These are phyloP conservation scores for Pseudogymnoascus sp. DNA, from an alignment of 2,329 filamentous ascomycete genomes.

Conservation along the genomic window DNA sequence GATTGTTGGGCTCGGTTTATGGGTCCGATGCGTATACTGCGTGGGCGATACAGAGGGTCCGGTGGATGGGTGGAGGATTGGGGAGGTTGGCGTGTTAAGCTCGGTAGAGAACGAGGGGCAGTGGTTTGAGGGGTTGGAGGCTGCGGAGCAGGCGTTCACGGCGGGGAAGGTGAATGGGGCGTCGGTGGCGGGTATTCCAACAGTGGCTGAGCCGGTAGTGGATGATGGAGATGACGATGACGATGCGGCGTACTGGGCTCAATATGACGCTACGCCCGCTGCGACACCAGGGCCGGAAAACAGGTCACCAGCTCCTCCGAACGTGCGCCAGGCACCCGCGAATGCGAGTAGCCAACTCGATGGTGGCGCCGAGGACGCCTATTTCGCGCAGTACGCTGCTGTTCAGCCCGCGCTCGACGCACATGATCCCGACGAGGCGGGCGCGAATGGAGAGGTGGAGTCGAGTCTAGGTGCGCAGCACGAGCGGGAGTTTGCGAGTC, in stretches of 20 bases:
- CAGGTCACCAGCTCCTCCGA: conserved; percentile 53
- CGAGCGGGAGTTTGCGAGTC: conserved; percentile 30
- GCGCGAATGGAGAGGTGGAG: conserved; percentile 31
- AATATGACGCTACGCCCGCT: conserved; percentile 64
- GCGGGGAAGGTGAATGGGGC: conserved; percentile 17
- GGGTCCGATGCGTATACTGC: conserved; percentile 62
- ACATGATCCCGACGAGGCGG: conserved; percentile 67
- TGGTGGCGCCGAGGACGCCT: conserved; percentile 51
- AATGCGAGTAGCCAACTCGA: conserved; percentile 10
- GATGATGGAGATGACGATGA: conserved; percentile 48
- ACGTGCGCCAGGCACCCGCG: conserved; percentile 17
- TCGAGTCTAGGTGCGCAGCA: conserved; percentile 33
- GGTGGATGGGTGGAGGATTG: conserved; percentile 60
- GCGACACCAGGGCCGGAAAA: conserved; percentile 46
- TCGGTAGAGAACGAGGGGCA: conserved; percentile 44
- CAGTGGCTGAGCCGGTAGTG: conserved; percentile 13
- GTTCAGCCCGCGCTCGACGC: conserved; percentile 76
- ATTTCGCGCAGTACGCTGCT: conserved; percentile 67
- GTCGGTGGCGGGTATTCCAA: neutral
- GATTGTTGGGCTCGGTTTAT: conserved; percentile 51
- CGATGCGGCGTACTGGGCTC: conserved; percentile 72
- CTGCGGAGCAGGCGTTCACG: conserved; percentile 51
- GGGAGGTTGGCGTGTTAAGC: conserved; percentile 57
- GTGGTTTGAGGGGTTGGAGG: conserved; percentile 41
- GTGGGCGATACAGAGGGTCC: conserved; percentile 46